A percentile compares a stretch with the other conserved stretches of the same genome.
Evolutionary conservation across 805 yeast genomes (phyloP).

Genomic region (Wickerhamiella bombiphila): DNA sequence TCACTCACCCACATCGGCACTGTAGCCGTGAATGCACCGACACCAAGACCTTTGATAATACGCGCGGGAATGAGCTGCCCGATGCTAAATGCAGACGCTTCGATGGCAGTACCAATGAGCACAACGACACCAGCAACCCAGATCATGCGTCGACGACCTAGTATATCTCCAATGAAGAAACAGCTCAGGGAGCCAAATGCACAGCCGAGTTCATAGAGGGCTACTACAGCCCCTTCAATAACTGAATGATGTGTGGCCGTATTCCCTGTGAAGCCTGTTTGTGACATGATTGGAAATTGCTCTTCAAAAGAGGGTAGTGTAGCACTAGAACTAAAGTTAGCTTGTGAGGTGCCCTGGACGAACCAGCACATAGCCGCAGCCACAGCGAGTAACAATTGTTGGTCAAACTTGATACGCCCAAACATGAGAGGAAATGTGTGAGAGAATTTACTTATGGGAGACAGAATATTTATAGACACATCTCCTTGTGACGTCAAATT

Average conservation of each 20-base stretch:
- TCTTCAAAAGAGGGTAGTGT: background rate
- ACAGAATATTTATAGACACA: too few relatives aligned
- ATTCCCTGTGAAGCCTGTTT: background rate
- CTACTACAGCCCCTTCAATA: slow-evolving; percentile 19
- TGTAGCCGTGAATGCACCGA: slow-evolving; percentile 55
- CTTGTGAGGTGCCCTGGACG: slow-evolving; percentile 2
- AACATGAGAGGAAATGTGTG: too few relatives aligned
- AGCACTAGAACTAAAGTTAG: slow-evolving; percentile 2
- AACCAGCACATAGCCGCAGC: slow-evolving; percentile 1
- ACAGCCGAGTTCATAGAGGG: slow-evolving; percentile 50
- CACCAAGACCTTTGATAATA: slow-evolving; percentile 52
- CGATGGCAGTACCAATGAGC: slow-evolving; percentile 45
- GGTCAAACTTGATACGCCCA: too few relatives aligned
- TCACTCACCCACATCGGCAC: slow-evolving; percentile 69
- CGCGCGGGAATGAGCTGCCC: slow-evolving; percentile 60
- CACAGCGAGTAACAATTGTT: background rate
- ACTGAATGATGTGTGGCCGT: slow-evolving; percentile 11
- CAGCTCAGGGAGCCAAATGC: slow-evolving; percentile 49
- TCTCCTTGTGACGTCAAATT: too few relatives aligned
- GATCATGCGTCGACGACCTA: slow-evolving; percentile 44
- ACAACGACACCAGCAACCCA: slow-evolving; percentile 30
- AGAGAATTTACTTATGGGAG: too few relatives aligned
- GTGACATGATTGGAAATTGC: background rate
- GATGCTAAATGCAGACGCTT: slow-evolving; percentile 36
- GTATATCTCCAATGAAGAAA: slow-evolving; percentile 39